A percentile compares a stretch with the other conserved stretches of the same genome.
These are phyloP conservation scores for Lasiodiplodia citricola DNA, from an alignment of 2,329 filamentous ascomycete genomes.

Conservation along the genomic window DNA sequence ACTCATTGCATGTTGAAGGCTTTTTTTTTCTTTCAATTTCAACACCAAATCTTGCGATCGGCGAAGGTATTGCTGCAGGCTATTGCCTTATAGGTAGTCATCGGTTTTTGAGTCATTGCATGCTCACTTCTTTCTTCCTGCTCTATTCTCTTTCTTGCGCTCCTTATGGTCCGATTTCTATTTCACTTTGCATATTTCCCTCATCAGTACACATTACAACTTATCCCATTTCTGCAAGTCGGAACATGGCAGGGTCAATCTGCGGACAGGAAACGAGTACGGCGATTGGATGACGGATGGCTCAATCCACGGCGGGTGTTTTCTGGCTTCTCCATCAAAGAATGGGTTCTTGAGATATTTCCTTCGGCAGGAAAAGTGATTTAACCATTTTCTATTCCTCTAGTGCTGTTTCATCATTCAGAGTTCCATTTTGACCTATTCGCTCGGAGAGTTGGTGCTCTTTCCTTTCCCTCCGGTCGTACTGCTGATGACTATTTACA, in stretches of 20 bases:
- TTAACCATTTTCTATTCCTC: background rate
- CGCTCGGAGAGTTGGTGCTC: background rate
- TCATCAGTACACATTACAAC: constrained; percentile 16
- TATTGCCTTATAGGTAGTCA: background rate
- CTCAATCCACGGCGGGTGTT: constrained; percentile 17
- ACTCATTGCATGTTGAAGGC: constrained; percentile 12
- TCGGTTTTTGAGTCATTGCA: background rate
- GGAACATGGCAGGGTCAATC: background rate
- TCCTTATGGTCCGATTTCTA: background rate
- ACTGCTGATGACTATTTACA: constrained; percentile 9
- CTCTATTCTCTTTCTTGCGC: background rate
- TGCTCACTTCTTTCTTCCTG: background rate
- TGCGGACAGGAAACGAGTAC: constrained; percentile 8
- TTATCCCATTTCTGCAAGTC: background rate
- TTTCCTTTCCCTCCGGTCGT: background rate
- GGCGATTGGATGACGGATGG: constrained; percentile 14
- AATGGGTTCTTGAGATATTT: constrained; percentile 9
- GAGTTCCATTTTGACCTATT: background rate
- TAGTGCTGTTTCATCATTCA: background rate
- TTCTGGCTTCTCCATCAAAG: constrained; percentile 15
- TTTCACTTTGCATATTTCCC: constrained; percentile 7
- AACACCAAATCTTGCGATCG: background rate
- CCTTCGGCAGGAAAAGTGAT: constrained; percentile 16
- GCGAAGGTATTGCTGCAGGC: constrained; percentile 10
- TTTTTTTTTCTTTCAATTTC: background rate